These are phyloP conservation scores for Cyphellophora europaea DNA, from an alignment of 2,329 filamentous ascomycete genomes.

Conservation along the genomic window DNA sequence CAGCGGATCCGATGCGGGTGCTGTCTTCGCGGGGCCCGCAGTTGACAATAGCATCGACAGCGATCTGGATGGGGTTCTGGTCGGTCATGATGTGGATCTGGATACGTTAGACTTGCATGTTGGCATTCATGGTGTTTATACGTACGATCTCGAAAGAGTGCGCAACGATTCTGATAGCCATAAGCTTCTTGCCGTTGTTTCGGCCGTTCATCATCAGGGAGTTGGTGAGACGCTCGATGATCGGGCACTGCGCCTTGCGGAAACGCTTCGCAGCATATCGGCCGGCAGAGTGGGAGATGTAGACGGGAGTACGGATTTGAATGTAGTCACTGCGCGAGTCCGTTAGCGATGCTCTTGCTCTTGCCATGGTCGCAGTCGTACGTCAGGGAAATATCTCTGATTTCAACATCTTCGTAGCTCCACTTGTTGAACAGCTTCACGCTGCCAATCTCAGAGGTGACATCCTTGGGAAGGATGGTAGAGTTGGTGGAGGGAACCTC, in stretches of 20 bases:
- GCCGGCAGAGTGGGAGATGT: slow-evolving; percentile 97
- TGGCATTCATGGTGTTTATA: slow-evolving; percentile 22
- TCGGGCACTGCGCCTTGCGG: slow-evolving; percentile 99
- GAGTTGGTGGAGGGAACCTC: slow-evolving; percentile 57
- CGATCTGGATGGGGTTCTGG: slow-evolving; percentile 99
- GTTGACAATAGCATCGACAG: slow-evolving; percentile 99
- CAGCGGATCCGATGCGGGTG: slow-evolving; percentile 97
- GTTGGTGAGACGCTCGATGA: slow-evolving; percentile 99
- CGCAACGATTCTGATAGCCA: slow-evolving; percentile 98
- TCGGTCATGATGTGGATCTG: slow-evolving; percentile 99
- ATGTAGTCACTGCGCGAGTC: slow-evolving; percentile 79
- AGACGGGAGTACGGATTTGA: slow-evolving; percentile 97
- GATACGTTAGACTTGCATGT: slow-evolving; percentile 2
- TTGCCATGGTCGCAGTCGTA: slow-evolving; percentile 45
- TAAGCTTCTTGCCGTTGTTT: slow-evolving; percentile 99
- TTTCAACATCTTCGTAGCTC: slow-evolving; percentile 98
- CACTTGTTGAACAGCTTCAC: slow-evolving; percentile 98
- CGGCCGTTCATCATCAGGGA: slow-evolving; percentile 99
- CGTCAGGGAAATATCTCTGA: slow-evolving; percentile 99
- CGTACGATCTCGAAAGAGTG: slow-evolving; percentile 99
- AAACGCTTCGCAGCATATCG: slow-evolving; percentile 99
- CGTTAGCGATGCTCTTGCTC: slow-evolving; percentile 20
- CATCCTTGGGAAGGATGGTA: slow-evolving; percentile 85
- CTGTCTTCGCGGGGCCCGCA: slow-evolving; percentile 99
- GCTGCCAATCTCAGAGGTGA: slow-evolving; percentile 78